phyloP scores from a whole-genome alignment of 139 green algal genomes.

The Volvox reticuliferus region DNA sequence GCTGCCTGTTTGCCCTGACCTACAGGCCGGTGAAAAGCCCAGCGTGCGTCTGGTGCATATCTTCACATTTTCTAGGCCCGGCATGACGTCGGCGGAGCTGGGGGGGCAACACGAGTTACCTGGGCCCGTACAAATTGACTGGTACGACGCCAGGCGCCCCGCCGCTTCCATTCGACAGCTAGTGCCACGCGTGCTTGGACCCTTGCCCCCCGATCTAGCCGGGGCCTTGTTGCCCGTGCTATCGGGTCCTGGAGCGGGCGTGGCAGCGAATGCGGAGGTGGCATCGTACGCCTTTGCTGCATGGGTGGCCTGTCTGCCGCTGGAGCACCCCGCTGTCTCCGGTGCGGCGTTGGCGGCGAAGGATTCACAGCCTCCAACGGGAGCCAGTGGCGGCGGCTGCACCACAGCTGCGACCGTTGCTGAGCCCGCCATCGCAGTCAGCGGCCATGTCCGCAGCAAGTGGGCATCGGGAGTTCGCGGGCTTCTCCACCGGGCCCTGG shows the following conservation, averaged over 20 bases:
- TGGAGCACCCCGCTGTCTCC: background rate
- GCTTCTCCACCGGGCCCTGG: too few species aligned
- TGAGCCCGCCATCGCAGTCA: background rate
- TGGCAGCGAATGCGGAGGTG: background rate
- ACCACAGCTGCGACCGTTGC: background rate
- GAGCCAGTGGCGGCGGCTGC: background rate
- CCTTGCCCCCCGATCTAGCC: constrained; percentile 2
- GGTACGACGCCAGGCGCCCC: background rate
- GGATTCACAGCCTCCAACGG: background rate
- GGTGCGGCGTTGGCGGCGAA: background rate
- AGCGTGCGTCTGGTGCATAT: background rate
- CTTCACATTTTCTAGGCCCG: background rate
- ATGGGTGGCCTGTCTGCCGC: constrained; percentile 24
- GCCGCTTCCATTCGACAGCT: background rate
- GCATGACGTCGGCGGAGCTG: background rate
- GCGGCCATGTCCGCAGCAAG: background rate
- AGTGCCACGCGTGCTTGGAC: background rate
- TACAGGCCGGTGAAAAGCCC: background rate
- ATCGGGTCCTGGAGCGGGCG: background rate
- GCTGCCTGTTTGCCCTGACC: too few species aligned
- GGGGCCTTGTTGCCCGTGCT: background rate
- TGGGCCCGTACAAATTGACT: background rate
- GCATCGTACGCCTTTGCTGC: constrained; percentile 1
- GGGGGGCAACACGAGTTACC: background rate
- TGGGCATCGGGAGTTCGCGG: too few species aligned